Percentiles rank a stretch among this genome's conserved stretches.
These are phyloP conservation scores for Bombardia bombarda DNA, from an alignment of 495 filamentous ascomycete genomes.

Conservation along the genomic window DNA sequence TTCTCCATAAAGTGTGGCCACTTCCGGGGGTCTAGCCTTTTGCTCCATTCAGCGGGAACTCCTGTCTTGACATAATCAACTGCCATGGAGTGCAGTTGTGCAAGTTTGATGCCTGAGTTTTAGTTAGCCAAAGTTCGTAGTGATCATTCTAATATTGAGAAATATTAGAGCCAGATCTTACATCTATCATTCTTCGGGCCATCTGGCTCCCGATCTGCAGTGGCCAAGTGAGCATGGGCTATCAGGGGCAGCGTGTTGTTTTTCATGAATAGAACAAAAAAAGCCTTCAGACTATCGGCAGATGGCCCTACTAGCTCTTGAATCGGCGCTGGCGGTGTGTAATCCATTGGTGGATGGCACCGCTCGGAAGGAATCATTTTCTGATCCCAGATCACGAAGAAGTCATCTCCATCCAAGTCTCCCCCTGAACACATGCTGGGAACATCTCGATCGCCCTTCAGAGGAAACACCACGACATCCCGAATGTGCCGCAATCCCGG, in stretches of 20 bases:
- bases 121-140: too few species aligned
- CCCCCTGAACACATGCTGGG: conserved; percentile 94
- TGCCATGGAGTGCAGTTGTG: conserved; percentile 76
- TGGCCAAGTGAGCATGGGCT: conserved; percentile 75
- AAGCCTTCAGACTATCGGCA: conserved; percentile 62
- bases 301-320: conserved; percentile 50
- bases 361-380: conserved; percentile 62
- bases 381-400: conserved; percentile 85
- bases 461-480: conserved; percentile 82
- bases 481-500: conserved; percentile 63
- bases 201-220: conserved; percentile 52
- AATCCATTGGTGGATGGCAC: conserved; percentile 70
- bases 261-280: conserved; percentile 93
- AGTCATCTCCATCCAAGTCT: conserved; percentile 95
- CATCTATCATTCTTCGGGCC: conserved; percentile 67
- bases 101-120: conserved; percentile 64
- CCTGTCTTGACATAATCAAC: conserved; percentile 96
- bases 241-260: conserved; percentile 75
- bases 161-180: too few species aligned
- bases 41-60: conserved; percentile 57
- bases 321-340: conserved; percentile 43
- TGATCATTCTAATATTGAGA: too few species aligned
- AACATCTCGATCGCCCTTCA: conserved; percentile 74
- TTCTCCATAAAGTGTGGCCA: conserved; percentile 96
- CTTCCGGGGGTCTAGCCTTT: conserved; percentile 44